Conservation (phyloP, 2,329 filamentous ascomycete genomes). For the Microsporum ferrugineum region DNA sequence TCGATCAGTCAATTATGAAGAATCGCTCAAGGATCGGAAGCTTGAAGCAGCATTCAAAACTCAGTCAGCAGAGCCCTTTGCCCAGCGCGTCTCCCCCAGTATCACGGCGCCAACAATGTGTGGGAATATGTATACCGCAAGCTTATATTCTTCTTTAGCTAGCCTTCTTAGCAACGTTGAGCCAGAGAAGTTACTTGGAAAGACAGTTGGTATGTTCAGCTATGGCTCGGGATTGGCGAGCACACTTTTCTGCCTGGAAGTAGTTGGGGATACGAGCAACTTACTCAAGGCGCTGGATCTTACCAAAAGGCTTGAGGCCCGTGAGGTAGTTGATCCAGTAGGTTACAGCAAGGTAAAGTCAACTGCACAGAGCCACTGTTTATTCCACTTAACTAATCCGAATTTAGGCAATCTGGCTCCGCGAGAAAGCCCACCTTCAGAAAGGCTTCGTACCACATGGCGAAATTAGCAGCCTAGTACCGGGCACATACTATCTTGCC, state of each 20-base stretch:
- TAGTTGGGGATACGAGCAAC: slow-evolving; percentile 56
- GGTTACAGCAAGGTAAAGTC: slow-evolving; percentile 59
- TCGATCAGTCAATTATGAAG: slow-evolving; percentile 65
- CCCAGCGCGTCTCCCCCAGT: slow-evolving; percentile 61
- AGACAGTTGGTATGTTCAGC: slow-evolving; percentile 65
- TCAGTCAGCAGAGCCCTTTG: slow-evolving; percentile 72
- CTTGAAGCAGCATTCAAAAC: slow-evolving; percentile 81
- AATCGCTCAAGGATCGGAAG: slow-evolving; percentile 67
- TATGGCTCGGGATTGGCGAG: slow-evolving; percentile 67
- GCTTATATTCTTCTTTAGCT: slow-evolving; percentile 46
- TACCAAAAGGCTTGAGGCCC: slow-evolving; percentile 53
- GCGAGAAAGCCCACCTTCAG: slow-evolving; percentile 72
- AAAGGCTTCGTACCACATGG: slow-evolving; percentile 65
- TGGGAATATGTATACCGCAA: slow-evolving; percentile 53
- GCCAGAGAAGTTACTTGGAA: slow-evolving; percentile 53
- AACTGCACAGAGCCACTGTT: neutral
- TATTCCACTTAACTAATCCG: neutral
- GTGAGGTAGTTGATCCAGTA: slow-evolving; percentile 56
- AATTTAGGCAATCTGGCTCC: slow-evolving; percentile 60
- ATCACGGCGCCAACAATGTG: slow-evolving; percentile 68
- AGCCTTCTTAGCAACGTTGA: slow-evolving; percentile 53
- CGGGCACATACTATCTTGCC: slow-evolving; percentile 66
- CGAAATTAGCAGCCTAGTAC: slow-evolving; percentile 50
- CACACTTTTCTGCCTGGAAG: slow-evolving; percentile 55
- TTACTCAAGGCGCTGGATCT: slow-evolving; percentile 60